A percentile compares a stretch with the other conserved stretches of the same genome.
Conservation (phyloP, 805 yeast species). For the Saturnispora besseyi region DNA sequence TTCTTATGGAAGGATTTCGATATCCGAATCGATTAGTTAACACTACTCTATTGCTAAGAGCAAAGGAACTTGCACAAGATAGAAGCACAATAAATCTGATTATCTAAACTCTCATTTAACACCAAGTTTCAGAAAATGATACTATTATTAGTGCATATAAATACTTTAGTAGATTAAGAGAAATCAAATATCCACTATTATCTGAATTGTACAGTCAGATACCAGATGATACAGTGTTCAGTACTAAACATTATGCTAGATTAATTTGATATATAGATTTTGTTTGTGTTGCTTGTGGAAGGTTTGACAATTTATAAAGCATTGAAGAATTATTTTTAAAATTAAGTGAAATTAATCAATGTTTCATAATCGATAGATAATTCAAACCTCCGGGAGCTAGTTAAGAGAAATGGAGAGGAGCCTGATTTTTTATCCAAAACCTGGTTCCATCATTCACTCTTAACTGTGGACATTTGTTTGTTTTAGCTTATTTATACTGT, state of each 20-base stretch:
- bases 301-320: constrained; percentile 31
- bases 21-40: neutral
- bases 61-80: neutral
- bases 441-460: constrained; percentile 35
- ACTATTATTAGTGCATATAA: constrained; percentile 23
- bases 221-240: constrained; percentile 46
- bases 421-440: constrained; percentile 32
- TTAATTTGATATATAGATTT: constrained; percentile 27
- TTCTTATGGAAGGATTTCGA: neutral
- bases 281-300: constrained; percentile 21
- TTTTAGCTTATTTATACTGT: constrained; percentile 49
- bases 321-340: constrained; percentile 32
- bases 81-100: neutral
- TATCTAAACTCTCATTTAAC: constrained; percentile 12
- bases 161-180: constrained; percentile 14
- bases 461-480: constrained; percentile 52
- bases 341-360: constrained; percentile 30
- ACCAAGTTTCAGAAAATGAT: constrained; percentile 25
- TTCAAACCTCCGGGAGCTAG: constrained; percentile 20
- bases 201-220: constrained; percentile 34
- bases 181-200: constrained; percentile 10
- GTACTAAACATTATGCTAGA: constrained; percentile 41
- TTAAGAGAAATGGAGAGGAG: constrained; percentile 2
- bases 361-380: constrained; percentile 26
- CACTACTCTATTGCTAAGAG: neutral